A percentile compares a stretch with the other conserved stretches of the same genome.
These are phyloP conservation scores for Pleurotus tuoliensis DNA, from an alignment of 768 basidiomycete species.

Conservation along the genomic window DNA sequence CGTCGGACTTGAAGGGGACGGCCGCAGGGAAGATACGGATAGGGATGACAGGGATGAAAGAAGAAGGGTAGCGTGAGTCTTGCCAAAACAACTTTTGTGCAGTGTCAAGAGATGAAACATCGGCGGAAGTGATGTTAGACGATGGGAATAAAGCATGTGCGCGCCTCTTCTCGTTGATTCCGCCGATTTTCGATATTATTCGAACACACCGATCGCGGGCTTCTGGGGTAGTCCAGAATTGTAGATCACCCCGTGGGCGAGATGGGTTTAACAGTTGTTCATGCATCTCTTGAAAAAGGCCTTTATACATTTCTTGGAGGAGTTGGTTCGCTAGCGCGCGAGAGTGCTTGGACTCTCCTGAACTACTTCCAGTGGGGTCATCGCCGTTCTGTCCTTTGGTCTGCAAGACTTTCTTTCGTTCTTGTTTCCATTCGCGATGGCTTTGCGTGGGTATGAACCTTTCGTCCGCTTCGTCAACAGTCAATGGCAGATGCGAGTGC, in stretches of 20 bases:
- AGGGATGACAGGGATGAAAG: constrained; percentile 56
- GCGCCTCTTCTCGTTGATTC: constrained; percentile 59
- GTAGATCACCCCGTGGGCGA: constrained; percentile 24
- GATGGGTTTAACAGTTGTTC: constrained; percentile 32
- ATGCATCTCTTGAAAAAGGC: constrained; percentile 58
- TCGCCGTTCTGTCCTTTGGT: constrained; percentile 7
- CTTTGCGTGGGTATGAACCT: constrained; percentile 60
- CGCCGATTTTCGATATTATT: constrained; percentile 83
- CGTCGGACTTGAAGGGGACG: constrained; percentile 8
- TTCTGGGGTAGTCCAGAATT: constrained; percentile 81
- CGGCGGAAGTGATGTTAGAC: constrained; percentile 3
- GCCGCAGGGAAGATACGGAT: constrained; percentile 46
- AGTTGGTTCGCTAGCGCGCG: constrained; percentile 70
- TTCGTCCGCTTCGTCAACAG: constrained; percentile 51
- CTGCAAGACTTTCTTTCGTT: not conserved
- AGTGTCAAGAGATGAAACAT: constrained; percentile 16
- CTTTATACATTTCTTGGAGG: constrained; percentile 67
- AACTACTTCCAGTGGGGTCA: constrained; percentile 23
- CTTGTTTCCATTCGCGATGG: constrained; percentile 58
- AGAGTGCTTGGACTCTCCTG: constrained; percentile 48
- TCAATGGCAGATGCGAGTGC: constrained; percentile 61
- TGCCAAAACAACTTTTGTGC: constrained; percentile 55
- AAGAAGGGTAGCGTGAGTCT: constrained; percentile 50
- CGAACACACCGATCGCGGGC: constrained; percentile 67
- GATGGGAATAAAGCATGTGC: constrained; percentile 54